Conservation (phyloP, 1,284 basidiomycete species). For the Heterobasidion parviporum region DNA sequence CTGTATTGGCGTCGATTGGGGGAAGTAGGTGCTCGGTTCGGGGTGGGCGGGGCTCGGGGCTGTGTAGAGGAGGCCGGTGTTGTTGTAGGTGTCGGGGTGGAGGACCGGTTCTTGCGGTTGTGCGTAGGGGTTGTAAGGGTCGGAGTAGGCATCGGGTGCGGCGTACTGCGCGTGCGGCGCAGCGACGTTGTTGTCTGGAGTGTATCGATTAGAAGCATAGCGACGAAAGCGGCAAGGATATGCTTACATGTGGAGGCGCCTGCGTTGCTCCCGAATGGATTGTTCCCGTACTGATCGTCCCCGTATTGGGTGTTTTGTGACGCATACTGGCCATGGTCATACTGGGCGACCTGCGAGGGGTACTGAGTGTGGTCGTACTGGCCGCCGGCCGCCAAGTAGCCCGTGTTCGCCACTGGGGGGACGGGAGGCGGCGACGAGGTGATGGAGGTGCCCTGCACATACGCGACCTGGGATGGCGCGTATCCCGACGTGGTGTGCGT, state of each 20-base stretch:
- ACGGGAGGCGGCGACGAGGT: slow-evolving; percentile 4
- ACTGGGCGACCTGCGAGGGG: slow-evolving; percentile 9
- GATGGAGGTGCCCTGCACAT: not conserved
- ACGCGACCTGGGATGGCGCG: slow-evolving; percentile 30
- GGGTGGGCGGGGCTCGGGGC: slow-evolving; percentile 11
- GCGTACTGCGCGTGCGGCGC: slow-evolving; percentile 41
- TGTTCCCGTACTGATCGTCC: not conserved
- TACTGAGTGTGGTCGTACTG: slow-evolving; percentile 14
- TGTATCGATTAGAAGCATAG: not conserved
- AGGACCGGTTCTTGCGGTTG: slow-evolving; percentile 25
- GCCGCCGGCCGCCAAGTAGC: slow-evolving; percentile 4
- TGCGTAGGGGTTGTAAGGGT: slow-evolving; percentile 32
- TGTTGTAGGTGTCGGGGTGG: slow-evolving; percentile 33
- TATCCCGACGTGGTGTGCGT: slow-evolving; percentile 31
- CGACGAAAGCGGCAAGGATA: not conserved
- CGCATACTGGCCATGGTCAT: slow-evolving; percentile 21
- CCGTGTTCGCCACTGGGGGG: slow-evolving; percentile 1
- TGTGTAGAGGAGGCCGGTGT: slow-evolving; percentile 18
- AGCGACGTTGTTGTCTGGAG: slow-evolving; percentile 42
- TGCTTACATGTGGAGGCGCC: slow-evolving; percentile 33
- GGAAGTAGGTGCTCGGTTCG: slow-evolving; percentile 17
- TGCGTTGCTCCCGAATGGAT: not conserved
- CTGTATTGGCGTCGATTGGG: slow-evolving; percentile 21
- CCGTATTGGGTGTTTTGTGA: slow-evolving; percentile 32
- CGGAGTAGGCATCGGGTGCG: slow-evolving; percentile 32